Evolutionary conservation across 345 rosid species (phyloP), one percentile per base, ranked within the genome.

Genomic region (Gossypium stocksii): DNA sequence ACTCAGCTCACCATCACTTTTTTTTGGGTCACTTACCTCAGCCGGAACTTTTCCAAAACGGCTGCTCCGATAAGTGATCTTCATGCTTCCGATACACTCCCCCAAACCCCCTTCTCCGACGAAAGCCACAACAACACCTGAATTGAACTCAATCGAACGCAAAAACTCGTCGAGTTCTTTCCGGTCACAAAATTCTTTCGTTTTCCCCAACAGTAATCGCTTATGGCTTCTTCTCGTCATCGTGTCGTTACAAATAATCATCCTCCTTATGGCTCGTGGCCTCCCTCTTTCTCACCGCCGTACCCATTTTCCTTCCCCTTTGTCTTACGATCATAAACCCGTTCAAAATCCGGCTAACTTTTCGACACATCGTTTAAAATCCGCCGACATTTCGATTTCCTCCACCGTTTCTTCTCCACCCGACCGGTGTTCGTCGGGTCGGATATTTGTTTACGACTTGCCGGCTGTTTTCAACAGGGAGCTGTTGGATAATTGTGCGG

Each of bases 401-500:
- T 25, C 75, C 80, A 9, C 20, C 38, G 3, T 49, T 73, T 19
- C 43, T 73, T 19, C 43, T 5, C 56, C 56, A 16, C 56, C 58
- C 12, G 86, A 86, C 5, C 74, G 78, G 74, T 93, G 98, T 78
- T 76, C 77, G 9, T 76, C 71, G 9, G 97, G 97, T 16, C 85
- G 80, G 73, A 83, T 95, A 38, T 95, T 79, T 73, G 97, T 95
- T 11, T 95, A 95, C 85, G 87, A 89, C 2, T 75, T 95, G 56
- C 98, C 99, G 20, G 79, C 79, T n/a, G 34, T 76, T 43, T 88
- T 95, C 79, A 93, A 95, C 83, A 20, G 68, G n/a, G 97, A 89
- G 54, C 67, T 93, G 20, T 23, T 95, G 4, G 78, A 82, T 54
- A 77, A 88, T 16, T 95, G 99, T 72, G 96, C 88, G 25, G 78